These are phyloP conservation scores for Bondarzewia mesenterica DNA, from an alignment of 1,284 basidiomycete genomes.

Conservation along the genomic window DNA sequence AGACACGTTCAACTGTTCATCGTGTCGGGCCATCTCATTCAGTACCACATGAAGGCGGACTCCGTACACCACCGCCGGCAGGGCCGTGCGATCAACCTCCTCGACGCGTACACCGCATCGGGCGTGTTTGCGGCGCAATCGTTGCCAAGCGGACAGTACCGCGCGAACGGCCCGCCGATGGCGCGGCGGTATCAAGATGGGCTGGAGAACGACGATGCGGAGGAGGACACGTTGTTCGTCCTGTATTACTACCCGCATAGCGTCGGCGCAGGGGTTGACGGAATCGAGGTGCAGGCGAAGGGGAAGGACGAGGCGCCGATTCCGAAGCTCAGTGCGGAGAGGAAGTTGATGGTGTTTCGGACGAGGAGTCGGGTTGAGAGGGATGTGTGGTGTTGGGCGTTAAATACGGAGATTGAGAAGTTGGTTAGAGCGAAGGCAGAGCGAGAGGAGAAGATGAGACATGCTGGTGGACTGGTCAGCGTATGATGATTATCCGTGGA, in stretches of 20 bases:
- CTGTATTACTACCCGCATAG: constrained; percentile 50
- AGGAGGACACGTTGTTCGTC: constrained; percentile 71
- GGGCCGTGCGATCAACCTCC: constrained; percentile 45
- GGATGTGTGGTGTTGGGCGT: constrained; percentile 83
- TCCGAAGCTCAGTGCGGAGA: constrained; percentile 53
- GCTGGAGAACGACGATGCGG: constrained; percentile 66
- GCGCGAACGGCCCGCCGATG: constrained; percentile 38
- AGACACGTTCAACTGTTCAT: constrained; percentile 68
- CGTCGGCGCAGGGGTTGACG: constrained; percentile 4
- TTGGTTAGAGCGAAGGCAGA: constrained; percentile 47
- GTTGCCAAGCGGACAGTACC: constrained; percentile 53
- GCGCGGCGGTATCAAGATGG: constrained; percentile 75
- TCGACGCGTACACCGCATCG: constrained; percentile 72
- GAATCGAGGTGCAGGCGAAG: not conserved
- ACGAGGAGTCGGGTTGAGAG: constrained; percentile 75
- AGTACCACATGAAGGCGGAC: constrained; percentile 47
- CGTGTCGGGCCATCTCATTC: constrained; percentile 54
- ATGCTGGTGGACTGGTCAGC: constrained; percentile 41
- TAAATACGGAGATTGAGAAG: constrained; percentile 79
- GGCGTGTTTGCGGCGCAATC: constrained; percentile 67
- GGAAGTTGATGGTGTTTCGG: constrained; percentile 60
- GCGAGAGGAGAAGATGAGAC: constrained; percentile 51
- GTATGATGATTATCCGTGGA: too few species aligned
- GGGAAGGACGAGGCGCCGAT: constrained; percentile 15
- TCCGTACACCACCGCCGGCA: constrained; percentile 42